A percentile compares a stretch with the other conserved stretches of the same genome.
Evolutionary conservation across 129 eudicot species (phyloP).

Genomic region (Centrapalus pauciflorus): DNA sequence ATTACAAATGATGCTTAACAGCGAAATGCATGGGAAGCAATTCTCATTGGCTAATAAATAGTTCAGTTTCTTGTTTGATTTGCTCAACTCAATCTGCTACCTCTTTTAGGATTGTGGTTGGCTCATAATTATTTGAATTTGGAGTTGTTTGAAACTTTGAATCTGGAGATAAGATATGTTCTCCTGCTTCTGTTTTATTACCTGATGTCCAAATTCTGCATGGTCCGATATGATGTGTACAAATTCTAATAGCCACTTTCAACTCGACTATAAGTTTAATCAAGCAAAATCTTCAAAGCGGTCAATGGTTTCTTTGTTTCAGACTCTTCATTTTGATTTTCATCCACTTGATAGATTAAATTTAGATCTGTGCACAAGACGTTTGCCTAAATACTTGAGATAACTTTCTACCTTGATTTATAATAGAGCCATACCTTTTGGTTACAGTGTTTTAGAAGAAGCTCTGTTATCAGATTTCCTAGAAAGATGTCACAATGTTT

Average conservation of each 20-base stretch:
- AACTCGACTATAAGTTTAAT: not conserved
- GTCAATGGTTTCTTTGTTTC: not conserved
- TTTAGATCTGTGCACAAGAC: too few relatives aligned
- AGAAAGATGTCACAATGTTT: not conserved
- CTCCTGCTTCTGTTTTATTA: not conserved
- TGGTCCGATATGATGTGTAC: not conserved
- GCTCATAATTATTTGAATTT: too few relatives aligned
- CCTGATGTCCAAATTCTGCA: not conserved
- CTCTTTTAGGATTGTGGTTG: too few relatives aligned
- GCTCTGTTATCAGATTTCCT: not conserved
- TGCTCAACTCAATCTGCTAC: not conserved
- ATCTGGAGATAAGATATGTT: not conserved
- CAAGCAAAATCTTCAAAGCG: not conserved
- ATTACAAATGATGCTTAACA: not conserved
- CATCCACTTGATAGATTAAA: not conserved
- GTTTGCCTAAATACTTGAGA: not conserved
- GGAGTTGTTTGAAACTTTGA: too few relatives aligned
- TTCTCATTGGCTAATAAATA: too few relatives aligned
- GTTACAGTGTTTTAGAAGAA: not conserved
- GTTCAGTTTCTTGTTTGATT: not conserved
- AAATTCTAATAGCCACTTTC: not conserved
- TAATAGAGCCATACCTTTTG: not conserved
- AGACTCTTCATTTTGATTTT: not conserved
- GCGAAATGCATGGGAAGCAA: too few relatives aligned
- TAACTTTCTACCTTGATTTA: not conserved